Conservation (phyloP, 2,329 filamentous ascomycete genomes). For the Aspergillus sp. region DNA sequence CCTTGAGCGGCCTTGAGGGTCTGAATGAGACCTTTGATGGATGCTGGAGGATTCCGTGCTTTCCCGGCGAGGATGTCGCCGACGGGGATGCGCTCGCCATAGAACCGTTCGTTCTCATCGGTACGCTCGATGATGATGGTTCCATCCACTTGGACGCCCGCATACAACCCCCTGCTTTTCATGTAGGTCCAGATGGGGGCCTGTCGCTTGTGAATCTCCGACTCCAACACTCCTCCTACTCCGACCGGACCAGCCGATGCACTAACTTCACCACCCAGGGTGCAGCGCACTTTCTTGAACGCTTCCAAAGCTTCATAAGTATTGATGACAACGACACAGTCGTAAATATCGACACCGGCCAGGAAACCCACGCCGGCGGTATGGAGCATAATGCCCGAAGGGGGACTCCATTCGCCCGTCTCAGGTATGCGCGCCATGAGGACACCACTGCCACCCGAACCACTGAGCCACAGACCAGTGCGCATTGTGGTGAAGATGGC, state of each 20-base stretch:
- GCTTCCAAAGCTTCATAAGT: constrained; percentile 76
- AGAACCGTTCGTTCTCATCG: constrained; percentile 87
- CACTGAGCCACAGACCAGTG: constrained; percentile 85
- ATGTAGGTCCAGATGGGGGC: constrained; percentile 79
- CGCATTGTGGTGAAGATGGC: constrained; percentile 96
- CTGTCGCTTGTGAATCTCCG: constrained; percentile 62
- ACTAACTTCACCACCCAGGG: constrained; percentile 75
- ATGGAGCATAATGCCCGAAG: constrained; percentile 85
- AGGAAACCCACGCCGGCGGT: constrained; percentile 85
- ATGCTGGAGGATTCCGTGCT: constrained; percentile 51
- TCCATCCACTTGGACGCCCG: constrained; percentile 79
- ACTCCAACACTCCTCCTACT: constrained; percentile 68
- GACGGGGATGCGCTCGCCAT: constrained; percentile 61
- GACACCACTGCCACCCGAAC: constrained; percentile 84
- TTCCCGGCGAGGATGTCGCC: constrained; percentile 61
- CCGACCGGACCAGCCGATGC: constrained; percentile 73
- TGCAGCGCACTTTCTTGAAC: constrained; percentile 74
- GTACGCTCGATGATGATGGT: constrained; percentile 79
- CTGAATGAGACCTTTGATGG: constrained; percentile 63
- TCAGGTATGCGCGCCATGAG: constrained; percentile 72
- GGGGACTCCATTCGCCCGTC: constrained; percentile 86
- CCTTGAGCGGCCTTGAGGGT: constrained; percentile 87
- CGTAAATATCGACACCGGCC: constrained; percentile 89
- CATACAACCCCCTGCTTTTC: constrained; percentile 85
- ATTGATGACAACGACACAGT: constrained; percentile 91